Base-by-base conservation (phyloP, 106 monocot genomes). In the Phalaenopsis equestris region DNA sequence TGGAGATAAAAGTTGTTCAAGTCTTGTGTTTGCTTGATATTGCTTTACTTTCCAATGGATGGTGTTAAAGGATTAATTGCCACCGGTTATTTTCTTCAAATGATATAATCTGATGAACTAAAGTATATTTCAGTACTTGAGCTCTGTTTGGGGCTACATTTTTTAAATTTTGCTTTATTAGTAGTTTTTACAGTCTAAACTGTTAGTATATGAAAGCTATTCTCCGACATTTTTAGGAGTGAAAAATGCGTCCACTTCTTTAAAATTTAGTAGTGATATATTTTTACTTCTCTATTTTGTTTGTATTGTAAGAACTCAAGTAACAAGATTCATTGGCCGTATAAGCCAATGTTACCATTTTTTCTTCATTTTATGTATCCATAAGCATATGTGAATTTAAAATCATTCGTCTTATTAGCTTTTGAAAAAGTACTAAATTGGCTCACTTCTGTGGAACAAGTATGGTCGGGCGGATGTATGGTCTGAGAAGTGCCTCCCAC, bases 401-500 rank as follows among this genome's bases (percentile, higher is more conserved):
- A 65, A 23, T 65, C 64, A 65, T 48, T 18, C 1, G 11, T 23
- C 14, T 24, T 30, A 30, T 30, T 65, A 14, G 6, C 7, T 14
- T 65, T 65, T 23, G 6, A 19, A 65, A 8, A 65, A 65, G 23
- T 10, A 24, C 64, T 24, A 24, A 23, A 21, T 70, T 70, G 12
- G 14, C 14, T 38, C 70, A 70, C 39, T 70, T 70, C 24, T 23
- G 41, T 79, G 95, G 99, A 99, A 99, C 80, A 95, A 99, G 67
- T 88, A 91, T 77, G 99, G 99, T 72, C 92, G 93, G 83, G 93
- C 95, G 43, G 99, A 99, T 72, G 93, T 84, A n/a, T 99, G 99
- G 99, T 95, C 99, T 72, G 99, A 95, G 81, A 95, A 93, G 87
- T 99, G 99, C 57, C 88, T 99, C 8, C 99, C 99, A 12, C 94